These are phyloP conservation scores for Venturia nashicola DNA, from an alignment of 2,329 filamentous ascomycete genomes.

Conservation along the genomic window DNA sequence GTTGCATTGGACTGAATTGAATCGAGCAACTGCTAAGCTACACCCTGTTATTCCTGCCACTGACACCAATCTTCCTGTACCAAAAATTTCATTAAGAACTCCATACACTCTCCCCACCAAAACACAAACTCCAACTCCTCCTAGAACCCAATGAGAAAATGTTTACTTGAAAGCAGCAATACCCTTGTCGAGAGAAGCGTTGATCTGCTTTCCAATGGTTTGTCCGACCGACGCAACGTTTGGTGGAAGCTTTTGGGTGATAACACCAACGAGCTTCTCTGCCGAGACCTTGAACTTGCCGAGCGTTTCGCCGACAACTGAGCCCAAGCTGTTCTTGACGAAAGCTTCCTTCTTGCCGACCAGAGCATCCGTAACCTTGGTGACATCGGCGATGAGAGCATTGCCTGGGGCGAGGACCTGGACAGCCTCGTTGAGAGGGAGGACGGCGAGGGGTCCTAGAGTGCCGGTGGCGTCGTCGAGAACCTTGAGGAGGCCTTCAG, in stretches of 20 bases:
- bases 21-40: not conserved
- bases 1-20: not conserved
- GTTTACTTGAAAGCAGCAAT: slow-evolving; percentile 6
- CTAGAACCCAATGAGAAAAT: not conserved
- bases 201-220: slow-evolving; percentile 6
- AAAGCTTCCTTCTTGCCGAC: slow-evolving; percentile 2
- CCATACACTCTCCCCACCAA: not conserved
- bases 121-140: not conserved
- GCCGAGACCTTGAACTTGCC: slow-evolving; percentile 1
- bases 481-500: slow-evolving; percentile 4
- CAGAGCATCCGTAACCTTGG: slow-evolving; percentile 4
- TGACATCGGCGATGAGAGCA: slow-evolving; percentile 5
- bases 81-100: not conserved
- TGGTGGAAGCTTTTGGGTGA: slow-evolving; percentile 5
- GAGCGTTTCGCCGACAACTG: not conserved
- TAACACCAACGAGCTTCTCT: slow-evolving; percentile 5
- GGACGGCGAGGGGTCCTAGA: not conserved
- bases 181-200: slow-evolving; percentile 7
- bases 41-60: not conserved
- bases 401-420: slow-evolving; percentile 4
- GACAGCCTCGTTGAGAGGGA: slow-evolving; percentile 1
- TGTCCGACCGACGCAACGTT: not conserved
- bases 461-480: not conserved
- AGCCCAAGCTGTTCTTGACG: slow-evolving; percentile 3
- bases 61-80: not conserved